A percentile compares a stretch with the other conserved stretches of the same genome.
Conservation (phyloP, 164 flowering plant species). For the Houttuynia cordata region DNA sequence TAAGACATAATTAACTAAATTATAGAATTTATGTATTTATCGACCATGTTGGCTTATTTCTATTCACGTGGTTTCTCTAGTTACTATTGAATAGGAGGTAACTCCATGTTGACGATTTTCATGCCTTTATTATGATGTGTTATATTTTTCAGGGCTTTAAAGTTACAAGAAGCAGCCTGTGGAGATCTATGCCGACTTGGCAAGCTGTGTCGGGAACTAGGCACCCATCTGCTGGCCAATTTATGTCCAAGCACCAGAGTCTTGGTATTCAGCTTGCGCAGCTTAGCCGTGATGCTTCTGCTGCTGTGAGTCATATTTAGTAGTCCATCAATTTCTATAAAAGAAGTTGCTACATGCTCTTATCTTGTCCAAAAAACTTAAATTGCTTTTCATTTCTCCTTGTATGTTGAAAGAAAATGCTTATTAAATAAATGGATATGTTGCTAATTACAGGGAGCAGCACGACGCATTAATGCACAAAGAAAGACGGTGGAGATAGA, state of each 20-base stretch:
- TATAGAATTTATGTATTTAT: too few species aligned
- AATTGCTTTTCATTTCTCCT: neutral
- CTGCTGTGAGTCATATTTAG: slow-evolving; percentile 62
- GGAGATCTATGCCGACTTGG: slow-evolving; percentile 73
- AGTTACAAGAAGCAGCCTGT: slow-evolving; percentile 59
- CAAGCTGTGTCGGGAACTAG: slow-evolving; percentile 67
- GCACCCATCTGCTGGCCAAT: slow-evolving; percentile 50
- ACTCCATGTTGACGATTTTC: too few species aligned
- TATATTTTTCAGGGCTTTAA: slow-evolving; percentile 60
- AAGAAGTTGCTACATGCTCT: neutral
- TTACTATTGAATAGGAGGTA: too few species aligned
- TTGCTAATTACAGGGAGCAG: slow-evolving; percentile 69
- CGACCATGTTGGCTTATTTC: too few species aligned
- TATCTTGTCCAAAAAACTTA: too few species aligned
- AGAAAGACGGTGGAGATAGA: slow-evolving; percentile 67
- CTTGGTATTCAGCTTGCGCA: slow-evolving; percentile 92
- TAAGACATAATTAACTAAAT: too few species aligned
- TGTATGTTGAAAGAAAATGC: too few species aligned
- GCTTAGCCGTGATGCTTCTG: slow-evolving; percentile 98
- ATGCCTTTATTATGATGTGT: neutral
- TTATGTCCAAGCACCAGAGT: slow-evolving; percentile 80
- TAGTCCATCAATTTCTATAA: too few species aligned
- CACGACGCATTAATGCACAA: slow-evolving; percentile 66
- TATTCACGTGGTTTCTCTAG: too few species aligned
- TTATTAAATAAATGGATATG: neutral